Evolutionary conservation across 192 early-diverging fungal species (phyloP), one percentile per base, ranked within the genome.

Genomic region (Gryganskiella cystojenkinii): DNA sequence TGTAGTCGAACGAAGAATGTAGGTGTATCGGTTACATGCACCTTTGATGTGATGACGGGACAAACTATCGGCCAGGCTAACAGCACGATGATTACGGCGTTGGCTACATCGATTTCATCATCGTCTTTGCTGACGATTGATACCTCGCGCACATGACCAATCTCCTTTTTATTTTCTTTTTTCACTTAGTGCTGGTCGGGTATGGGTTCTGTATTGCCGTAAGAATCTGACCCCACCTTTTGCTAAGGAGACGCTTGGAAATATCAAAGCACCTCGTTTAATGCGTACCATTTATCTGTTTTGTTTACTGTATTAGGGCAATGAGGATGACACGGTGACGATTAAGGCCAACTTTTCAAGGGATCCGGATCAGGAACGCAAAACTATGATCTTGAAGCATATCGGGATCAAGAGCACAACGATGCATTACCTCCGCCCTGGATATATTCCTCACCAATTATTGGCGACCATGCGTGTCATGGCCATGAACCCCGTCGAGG

Each of bases 121-220:
- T 40, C 13, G 37, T 9, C 37, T n/a, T n/a, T n/a, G n/a, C n/a
- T n/a, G n/a, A n/a, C n/a, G n/a, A n/a, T n/a, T n/a, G n/a, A n/a
- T n/a, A n/a, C 7, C 37, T 40, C 37, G 13, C 13, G 37, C 37
- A 40, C 37, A 40, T 13, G 7, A 9, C 37, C 5, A 40, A 40
- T 13, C 13, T 40, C 13, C 13, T 13, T 40, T 40, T 13, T 9
- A 40, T 40, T 9, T 13, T 40, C 37, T 40, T 5, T 40, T 5
- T 13, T 40, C 37, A 40, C 5, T 31, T 50, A 87, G 84, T 86
- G n/a, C 78, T 92, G 55, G 33, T 88, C 30, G 89, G 90, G 2
- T 92, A 91, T 61, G 91, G 90, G 13, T 92, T 92, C 65, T 91
- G 90, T 61, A 74, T 88, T 15, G 64, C 79, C 55, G 81, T 84